phyloP scores from a whole-genome alignment of 371 early-diverging fungal genomes.

The Apophysomyces variabilis region DNA sequence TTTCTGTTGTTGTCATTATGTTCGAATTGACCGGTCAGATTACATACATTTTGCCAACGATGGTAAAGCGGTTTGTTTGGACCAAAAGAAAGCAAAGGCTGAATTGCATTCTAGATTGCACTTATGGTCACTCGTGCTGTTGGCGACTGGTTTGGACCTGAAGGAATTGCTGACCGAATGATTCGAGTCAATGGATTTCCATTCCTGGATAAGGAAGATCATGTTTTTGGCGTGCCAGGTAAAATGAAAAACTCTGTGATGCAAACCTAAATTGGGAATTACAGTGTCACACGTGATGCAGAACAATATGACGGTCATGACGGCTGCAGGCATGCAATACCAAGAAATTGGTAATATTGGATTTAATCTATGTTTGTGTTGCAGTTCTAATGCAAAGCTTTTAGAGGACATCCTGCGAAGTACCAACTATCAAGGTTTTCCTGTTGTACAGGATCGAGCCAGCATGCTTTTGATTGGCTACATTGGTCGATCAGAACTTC shows the following conservation, averaged over 20 bases:
- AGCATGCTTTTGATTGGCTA: slow-evolving; percentile 82
- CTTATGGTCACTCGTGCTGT: slow-evolving; percentile 89
- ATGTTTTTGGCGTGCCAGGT: slow-evolving; percentile 63
- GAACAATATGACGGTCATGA: slow-evolving; percentile 58
- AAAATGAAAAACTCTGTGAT: background rate
- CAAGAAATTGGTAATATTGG: slow-evolving; percentile 39
- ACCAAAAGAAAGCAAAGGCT: background rate
- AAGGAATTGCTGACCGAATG: slow-evolving; percentile 87
- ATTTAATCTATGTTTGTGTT: background rate
- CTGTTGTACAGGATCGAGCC: slow-evolving; percentile 74
- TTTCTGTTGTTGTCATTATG: slow-evolving; percentile 91
- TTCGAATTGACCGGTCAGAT: slow-evolving; percentile 96
- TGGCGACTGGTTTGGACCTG: slow-evolving; percentile 82
- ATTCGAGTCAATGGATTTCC: slow-evolving; percentile 89
- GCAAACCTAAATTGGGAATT: background rate
- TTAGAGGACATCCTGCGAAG: slow-evolving; percentile 56
- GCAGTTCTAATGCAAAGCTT: background rate
- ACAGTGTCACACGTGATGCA: slow-evolving; percentile 71
- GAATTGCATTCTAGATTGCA: slow-evolving; percentile 57
- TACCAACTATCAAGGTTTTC: slow-evolving; percentile 78
- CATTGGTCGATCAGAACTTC: slow-evolving; percentile 77
- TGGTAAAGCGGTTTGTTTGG: slow-evolving; percentile 57
- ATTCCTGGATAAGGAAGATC: slow-evolving; percentile 85
- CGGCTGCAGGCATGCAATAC: slow-evolving; percentile 56
- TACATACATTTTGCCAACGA: slow-evolving; percentile 90